A percentile compares a stretch with the other conserved stretches of the same genome.
phyloP scores from a whole-genome alignment of 345 rosid genomes.

The Lepidium aucheri region DNA sequence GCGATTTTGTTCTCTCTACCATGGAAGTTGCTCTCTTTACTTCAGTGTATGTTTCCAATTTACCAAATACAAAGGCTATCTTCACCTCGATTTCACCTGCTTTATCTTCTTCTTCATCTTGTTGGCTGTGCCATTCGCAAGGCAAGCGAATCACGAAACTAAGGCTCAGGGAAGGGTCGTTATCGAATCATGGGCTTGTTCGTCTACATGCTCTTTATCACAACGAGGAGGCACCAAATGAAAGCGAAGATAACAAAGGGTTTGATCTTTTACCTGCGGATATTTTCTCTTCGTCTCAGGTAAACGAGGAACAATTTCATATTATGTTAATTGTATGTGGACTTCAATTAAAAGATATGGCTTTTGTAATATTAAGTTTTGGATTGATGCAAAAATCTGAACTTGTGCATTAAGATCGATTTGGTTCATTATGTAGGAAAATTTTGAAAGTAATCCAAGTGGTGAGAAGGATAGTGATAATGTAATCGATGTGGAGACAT shows the following conservation, averaged over 20 bases:
- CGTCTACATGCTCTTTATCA: conserved; percentile 36
- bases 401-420: conserved; percentile 26
- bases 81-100: conserved; percentile 22
- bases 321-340: not conserved
- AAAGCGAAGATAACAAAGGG: conserved; percentile 39
- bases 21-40: conserved; percentile 52
- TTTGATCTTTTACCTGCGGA: conserved; percentile 37
- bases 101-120: conserved; percentile 24
- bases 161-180: conserved; percentile 29
- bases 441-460: conserved; percentile 20
- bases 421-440: conserved; percentile 45
- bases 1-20: not conserved
- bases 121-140: conserved; percentile 18
- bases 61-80: conserved; percentile 30
- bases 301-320: conserved; percentile 1
- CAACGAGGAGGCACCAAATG: conserved; percentile 37
- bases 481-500: conserved; percentile 39
- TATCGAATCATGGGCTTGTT: conserved; percentile 27
- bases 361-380: not conserved
- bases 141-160: conserved; percentile 36
- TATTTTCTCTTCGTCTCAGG: conserved; percentile 44
- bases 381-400: not conserved
- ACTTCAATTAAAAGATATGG: not conserved
- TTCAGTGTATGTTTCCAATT: conserved; percentile 28
- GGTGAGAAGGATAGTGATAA: conserved; percentile 29